Evolutionary conservation across 306 rosid genomes (phyloP).

Genomic region (Vigna angularis): DNA sequence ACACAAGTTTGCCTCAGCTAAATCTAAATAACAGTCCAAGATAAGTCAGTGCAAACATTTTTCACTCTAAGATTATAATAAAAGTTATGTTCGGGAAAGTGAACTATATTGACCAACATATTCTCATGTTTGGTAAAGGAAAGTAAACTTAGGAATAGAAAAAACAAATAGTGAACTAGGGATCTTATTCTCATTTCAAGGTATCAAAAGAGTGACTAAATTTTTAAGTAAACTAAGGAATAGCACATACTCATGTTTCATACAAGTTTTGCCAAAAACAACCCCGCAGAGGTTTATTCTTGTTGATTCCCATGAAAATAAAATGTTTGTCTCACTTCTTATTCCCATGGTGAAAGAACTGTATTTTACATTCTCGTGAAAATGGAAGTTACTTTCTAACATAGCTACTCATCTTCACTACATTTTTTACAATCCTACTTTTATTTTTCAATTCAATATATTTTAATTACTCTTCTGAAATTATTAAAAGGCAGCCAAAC

Average conservation of each 20-base stretch:
- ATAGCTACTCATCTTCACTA: background rate
- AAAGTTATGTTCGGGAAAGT: background rate
- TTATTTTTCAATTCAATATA: background rate
- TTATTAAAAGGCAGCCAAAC: background rate
- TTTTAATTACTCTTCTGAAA: background rate
- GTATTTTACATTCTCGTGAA: background rate
- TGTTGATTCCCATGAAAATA: background rate
- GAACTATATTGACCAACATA: background rate
- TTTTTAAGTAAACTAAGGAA: background rate
- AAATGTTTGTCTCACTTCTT: background rate
- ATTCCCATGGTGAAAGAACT: background rate
- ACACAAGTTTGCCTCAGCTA: conserved; percentile 28
- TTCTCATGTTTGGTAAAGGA: background rate
- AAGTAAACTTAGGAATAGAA: too few species aligned
- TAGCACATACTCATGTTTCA: background rate
- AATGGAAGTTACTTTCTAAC: background rate
- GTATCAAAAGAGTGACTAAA: background rate
- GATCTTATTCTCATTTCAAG: background rate
- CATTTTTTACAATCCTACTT: background rate
- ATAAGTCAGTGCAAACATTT: background rate
- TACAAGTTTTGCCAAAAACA: background rate
- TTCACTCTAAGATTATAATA: background rate
- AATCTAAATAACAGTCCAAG: conserved; percentile 21
- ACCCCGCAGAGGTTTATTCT: background rate
- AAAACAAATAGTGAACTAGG: too few species aligned